These are phyloP conservation scores for Fusarium penzigii DNA, from an alignment of 2,329 filamentous ascomycete species.

Conservation along the genomic window DNA sequence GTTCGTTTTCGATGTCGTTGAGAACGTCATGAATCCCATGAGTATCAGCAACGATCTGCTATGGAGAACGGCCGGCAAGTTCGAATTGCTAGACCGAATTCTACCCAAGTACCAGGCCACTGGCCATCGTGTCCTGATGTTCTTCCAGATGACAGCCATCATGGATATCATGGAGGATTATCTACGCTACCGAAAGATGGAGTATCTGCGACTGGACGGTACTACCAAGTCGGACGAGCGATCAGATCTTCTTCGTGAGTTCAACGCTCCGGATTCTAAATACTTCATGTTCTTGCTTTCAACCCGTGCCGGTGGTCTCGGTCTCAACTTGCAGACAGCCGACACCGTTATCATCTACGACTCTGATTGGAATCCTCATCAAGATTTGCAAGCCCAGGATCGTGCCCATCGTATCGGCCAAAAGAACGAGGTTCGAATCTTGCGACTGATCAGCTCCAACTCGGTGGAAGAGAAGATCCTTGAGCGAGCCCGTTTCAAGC, in stretches of 20 bases:
- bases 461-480: constrained; percentile 99
- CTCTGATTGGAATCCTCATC: constrained; percentile 99
- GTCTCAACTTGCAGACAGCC: constrained; percentile 94
- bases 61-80: constrained; percentile 96
- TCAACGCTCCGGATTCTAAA: constrained; percentile 86
- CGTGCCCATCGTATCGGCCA: constrained; percentile 99
- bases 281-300: constrained; percentile 99
- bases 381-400: constrained; percentile 98
- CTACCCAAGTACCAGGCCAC: constrained; percentile 90
- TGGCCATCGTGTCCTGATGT: constrained; percentile 96
- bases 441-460: constrained; percentile 93
- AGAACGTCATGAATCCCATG: constrained; percentile 94
- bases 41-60: constrained; percentile 88
- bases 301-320: constrained; percentile 95
- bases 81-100: constrained; percentile 89
- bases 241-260: constrained; percentile 82
- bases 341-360: constrained; percentile 99
- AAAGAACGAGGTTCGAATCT: constrained; percentile 98
- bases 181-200: constrained; percentile 76
- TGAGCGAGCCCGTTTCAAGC: constrained; percentile 93
- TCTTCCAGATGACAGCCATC: constrained; percentile 99
- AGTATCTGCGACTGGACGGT: constrained; percentile 91
- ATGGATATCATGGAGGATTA: constrained; percentile 99
- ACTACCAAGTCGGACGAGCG: constrained; percentile 97
- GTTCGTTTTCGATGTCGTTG: constrained; percentile 96